Conservation (phyloP, 768 basidiomycete genomes). For the Mycena venus region DNA sequence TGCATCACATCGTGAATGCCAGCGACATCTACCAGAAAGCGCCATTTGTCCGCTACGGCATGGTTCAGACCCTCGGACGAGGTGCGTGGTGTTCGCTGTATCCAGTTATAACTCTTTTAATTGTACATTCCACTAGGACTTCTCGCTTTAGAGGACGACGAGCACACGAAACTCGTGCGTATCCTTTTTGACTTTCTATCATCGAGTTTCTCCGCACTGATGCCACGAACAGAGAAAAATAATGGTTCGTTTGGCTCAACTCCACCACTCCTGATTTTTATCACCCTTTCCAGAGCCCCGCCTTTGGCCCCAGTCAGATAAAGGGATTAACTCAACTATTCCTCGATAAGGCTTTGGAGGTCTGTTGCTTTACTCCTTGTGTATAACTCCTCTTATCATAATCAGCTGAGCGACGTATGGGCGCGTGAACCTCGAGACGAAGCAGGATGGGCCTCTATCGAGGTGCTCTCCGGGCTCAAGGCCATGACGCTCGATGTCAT, state of each 20-base stretch:
- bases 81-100: neutral
- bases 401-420: conserved; percentile 25
- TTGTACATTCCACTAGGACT: neutral
- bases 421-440: conserved; percentile 39
- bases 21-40: conserved; percentile 14
- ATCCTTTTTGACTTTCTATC: neutral
- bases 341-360: conserved; percentile 48
- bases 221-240: conserved; percentile 6
- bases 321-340: conserved; percentile 53
- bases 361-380: conserved; percentile 4
- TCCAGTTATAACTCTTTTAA: neutral
- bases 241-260: neutral
- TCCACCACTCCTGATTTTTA: neutral
- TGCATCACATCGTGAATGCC: conserved; percentile 14
- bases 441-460: conserved; percentile 44
- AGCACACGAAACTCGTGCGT: conserved; percentile 26
- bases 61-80: neutral
- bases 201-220: neutral
- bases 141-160: conserved; percentile 21
- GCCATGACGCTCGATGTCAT: conserved; percentile 54
- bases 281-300: conserved; percentile 50
- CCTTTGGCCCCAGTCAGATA: conserved; percentile 57
- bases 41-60: neutral
- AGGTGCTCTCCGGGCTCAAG: conserved; percentile 49
- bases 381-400: neutral